Base-by-base conservation (phyloP, 1,284 basidiomycete species). In the Cronartium quercuum region DNA sequence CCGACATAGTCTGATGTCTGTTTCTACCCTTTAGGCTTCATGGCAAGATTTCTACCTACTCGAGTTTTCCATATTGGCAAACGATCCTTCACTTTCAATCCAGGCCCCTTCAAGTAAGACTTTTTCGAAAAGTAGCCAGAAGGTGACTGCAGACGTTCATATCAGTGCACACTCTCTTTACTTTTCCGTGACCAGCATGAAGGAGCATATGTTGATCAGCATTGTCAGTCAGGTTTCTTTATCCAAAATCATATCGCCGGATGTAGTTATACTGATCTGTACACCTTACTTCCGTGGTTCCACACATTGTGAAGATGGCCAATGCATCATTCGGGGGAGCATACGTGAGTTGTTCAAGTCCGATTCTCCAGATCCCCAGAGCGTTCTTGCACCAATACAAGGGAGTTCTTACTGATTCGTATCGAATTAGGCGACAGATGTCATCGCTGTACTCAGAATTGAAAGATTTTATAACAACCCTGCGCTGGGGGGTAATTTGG, bases 281-380 rank as follows among this genome's bases (percentile, higher is more conserved):
- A 10, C n/a, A 21, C 24, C 24, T 44, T 37, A 29, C 18, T 61
- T 41, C 29, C 44, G 4, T 29, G 10, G 1, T 34, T 69, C 57
- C 2, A 29, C 4, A 47, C 35, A 15, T 4, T 18, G 40, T 38
- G 4, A 29, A 73, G 70, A 73, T 73, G 70, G 70, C 70, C 47
- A 73, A 73, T 37, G 70, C 63, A 41, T 73, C 70, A 57, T 73
- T 73, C 40, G 70, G 70, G 13, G 70, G 70, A 55, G 70, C 70
- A 15, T 73, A 73, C 40, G 70, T 73, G 24, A 34, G 70, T 73
- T 18, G 44, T 60, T n/a, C 42, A n/a, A 21, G 34, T 15, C 10
- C 12, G 9, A 6, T 6, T 21, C 24, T 5, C 24, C 12, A 15
- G 29, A 1, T 34, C 37, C 65, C 44, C 34, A 57, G 10, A 13